Conservation (phyloP, 1,284 basidiomycete genomes). For the Takashimella koratensis region DNA sequence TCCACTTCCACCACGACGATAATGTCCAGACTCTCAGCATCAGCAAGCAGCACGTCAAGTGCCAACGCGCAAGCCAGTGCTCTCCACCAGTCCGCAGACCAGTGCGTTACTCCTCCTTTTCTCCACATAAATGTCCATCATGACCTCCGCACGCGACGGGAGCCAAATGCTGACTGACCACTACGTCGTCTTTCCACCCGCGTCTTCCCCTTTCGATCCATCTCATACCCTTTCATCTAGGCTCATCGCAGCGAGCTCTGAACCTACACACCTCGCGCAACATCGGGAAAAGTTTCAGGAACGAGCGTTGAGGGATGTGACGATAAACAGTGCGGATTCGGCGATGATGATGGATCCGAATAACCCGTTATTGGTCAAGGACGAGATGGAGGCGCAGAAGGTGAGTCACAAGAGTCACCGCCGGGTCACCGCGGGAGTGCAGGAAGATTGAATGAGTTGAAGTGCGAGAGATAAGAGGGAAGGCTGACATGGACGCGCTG, state of each 20-base stretch:
- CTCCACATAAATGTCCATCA: too few relatives aligned
- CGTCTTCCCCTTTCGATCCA: too few relatives aligned
- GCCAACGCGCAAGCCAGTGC: not conserved
- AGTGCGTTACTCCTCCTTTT: conserved; percentile 10
- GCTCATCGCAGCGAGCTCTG: not conserved
- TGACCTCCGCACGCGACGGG: too few relatives aligned
- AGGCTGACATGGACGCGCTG: not conserved
- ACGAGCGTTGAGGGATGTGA: conserved; percentile 30
- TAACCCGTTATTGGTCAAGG: conserved; percentile 39
- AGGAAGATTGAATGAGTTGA: too few relatives aligned
- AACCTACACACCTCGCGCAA: conserved; percentile 24
- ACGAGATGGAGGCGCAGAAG: conserved; percentile 43
- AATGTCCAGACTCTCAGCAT: conserved; percentile 7
- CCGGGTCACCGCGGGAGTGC: not conserved
- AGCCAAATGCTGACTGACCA: too few relatives aligned
- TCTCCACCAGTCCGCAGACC: conserved; percentile 22
- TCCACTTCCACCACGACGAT: too few relatives aligned
- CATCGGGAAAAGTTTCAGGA: conserved; percentile 34
- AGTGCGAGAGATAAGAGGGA: too few relatives aligned
- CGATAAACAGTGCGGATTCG: conserved; percentile 21
- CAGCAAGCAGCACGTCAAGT: not conserved
- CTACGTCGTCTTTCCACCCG: too few relatives aligned
- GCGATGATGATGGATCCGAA: conserved; percentile 33
- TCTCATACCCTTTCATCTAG: conserved; percentile 3
- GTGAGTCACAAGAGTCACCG: conserved; percentile 13